A percentile compares a stretch with the other conserved stretches of the same genome.
Conservation (phyloP, 106 monocot species). For the Allium cepa region DNA sequence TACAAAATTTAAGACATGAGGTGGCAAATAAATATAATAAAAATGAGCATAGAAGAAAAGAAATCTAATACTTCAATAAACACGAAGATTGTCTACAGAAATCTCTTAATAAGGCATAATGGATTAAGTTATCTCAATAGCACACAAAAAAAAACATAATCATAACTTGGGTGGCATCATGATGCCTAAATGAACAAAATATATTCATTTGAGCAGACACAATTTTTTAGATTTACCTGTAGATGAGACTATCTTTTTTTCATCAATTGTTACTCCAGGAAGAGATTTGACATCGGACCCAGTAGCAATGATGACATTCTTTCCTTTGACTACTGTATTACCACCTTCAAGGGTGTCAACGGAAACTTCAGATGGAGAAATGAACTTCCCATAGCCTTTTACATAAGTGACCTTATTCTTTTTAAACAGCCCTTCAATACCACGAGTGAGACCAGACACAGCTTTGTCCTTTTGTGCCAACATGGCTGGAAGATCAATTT, state of each 20-base stretch:
- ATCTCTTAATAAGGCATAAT: no score
- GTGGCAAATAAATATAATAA: no score
- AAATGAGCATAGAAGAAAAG: no score
- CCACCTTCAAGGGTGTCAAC: conserved; percentile 41
- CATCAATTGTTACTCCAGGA: conserved; percentile 28
- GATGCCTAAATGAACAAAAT: no score
- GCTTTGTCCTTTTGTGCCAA: conserved; percentile 62
- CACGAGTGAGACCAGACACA: conserved; percentile 37
- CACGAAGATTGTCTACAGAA: no score
- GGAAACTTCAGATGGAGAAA: conserved; percentile 30
- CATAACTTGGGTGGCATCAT: no score
- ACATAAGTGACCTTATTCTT: conserved; percentile 61
- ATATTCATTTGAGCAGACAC: no score
- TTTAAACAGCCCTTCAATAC: conserved; percentile 49
- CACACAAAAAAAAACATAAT: no score
- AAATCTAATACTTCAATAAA: no score
- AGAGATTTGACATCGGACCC: conserved; percentile 57
- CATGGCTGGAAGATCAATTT: conserved; percentile 55
- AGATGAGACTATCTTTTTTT: conserved; percentile 68
- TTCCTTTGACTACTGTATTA: conserved; percentile 36
- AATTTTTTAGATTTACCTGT: conserved; percentile 27
- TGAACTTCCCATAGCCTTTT: conserved; percentile 40
- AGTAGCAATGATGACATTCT: conserved; percentile 52
- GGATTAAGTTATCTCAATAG: no score
- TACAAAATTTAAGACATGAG: no score